Evolutionary conservation across 2,329 filamentous ascomycete genomes (phyloP), one percentile per base, ranked within the genome.

Genomic region (Trichoderma semiorbis): DNA sequence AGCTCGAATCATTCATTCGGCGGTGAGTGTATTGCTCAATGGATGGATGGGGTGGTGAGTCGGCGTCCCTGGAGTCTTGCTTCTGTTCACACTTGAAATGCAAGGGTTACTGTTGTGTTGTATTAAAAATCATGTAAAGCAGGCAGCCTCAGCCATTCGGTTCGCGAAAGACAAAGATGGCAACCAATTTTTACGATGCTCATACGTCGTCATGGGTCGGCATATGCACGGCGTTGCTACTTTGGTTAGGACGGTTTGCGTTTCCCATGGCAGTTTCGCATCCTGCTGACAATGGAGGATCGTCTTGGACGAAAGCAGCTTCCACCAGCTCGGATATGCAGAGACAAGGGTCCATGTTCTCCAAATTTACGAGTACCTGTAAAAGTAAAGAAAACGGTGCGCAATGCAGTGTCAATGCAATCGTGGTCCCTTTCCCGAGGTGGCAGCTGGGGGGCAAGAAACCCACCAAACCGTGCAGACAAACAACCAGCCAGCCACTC

Each of bases 371-470:
- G 39, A 43, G 39, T 43, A 16, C 10, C n/a, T 21, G 10, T 21
- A 50, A 50, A 21, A 6, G n/a, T 21, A 50, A 58, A 39, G 16
- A 69, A 58, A 60, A 47, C 24, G 53, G 65, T 18, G 53, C 34
- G 65, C 53, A 47, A 60, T 50, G 36, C 65, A 68, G 28, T 43
- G 18, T 14, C 26, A 47, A 60, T 47, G 65, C 36, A 32, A 58
- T 68, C 65, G 32, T 60, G 26, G 53, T 68, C 47, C 21, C n/a
- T 68, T 68, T 67, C 16, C 26, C 53, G 36, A 68, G 47, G 26
- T 26, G 53, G 53, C 53, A 58, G 53, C 36, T 32, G 18, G 26
- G 26, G 28, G 26, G 39, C 18, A 50, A 16, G 18, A 50, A 50
- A 50, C 24, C 34, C 34, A 43, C 55, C 53, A 43, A 60, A 47